Evolutionary conservation across 2,329 filamentous ascomycete genomes (phyloP), one percentile per base, ranked within the genome.

Genomic region (Sclerotinia glacialis): DNA sequence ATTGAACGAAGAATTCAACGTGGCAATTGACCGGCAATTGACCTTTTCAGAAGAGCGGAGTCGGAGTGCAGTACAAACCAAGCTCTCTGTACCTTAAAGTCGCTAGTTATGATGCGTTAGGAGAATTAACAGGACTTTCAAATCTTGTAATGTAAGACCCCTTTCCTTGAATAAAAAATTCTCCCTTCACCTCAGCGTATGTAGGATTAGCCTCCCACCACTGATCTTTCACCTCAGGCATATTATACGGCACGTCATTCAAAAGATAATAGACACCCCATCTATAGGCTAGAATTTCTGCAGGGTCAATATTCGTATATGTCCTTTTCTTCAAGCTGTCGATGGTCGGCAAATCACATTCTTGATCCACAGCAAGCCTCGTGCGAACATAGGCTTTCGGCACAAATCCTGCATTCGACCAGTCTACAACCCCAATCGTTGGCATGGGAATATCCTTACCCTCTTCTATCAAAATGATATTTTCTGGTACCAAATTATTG

Each of bases 141-240:
- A n/a, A n/a, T n/a, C n/a, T n/a, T n/a, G n/a, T n/a, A n/a, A n/a
- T n/a, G n/a, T n/a, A n/a, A n/a, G n/a, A n/a, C n/a, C 7, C 1
- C 16, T 3, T 11, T 64, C 44, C 46, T 23, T 58, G 2, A 14
- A 40, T 5, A 56, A 3, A 12, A 55, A 55, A 2, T 7, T 14
- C 21, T n/a, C 54, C 54, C 12, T 18, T 1, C 5, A 1, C 0
- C 1, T 0, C 0, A 9, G 37, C 54, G 1, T 0, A 1, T 4
- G 1, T 0, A 11, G 54, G 34, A 11, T 4, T 5, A 5, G 54
- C 34, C 16, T 2, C 14, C 54, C 54, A 56, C 11, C 37, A 56
- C 2, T 5, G 0, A 5, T 0, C 0, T 7, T 23, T 56, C 1
- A 42, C 5, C 14, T 56, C 54, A 12, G 54, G 54, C 31, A 56